Evolutionary conservation across 371 early-diverging fungal species (phyloP).

Genomic region (Cokeromyces recurvatus): DNA sequence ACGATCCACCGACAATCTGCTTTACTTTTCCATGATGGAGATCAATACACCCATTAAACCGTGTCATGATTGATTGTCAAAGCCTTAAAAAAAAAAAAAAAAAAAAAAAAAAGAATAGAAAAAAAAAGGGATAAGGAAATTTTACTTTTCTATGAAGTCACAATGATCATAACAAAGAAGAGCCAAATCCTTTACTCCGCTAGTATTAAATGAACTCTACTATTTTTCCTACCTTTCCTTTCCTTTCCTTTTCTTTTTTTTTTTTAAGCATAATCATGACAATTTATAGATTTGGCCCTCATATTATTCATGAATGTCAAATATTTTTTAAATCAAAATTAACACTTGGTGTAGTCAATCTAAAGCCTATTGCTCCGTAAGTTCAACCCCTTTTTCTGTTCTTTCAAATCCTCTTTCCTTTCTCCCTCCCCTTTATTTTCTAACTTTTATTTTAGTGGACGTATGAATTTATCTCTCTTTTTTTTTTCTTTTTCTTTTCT

Average conservation of each 20-base stretch:
- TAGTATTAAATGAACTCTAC: neutral
- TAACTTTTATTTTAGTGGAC: slow-evolving; percentile 4
- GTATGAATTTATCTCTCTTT: too few relatives aligned
- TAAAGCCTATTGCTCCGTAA: slow-evolving; percentile 83
- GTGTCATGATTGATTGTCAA: slow-evolving; percentile 52
- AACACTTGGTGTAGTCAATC: slow-evolving; percentile 79
- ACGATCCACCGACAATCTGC: slow-evolving; percentile 95
- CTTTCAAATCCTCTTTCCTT: too few relatives aligned
- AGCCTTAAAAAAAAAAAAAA: neutral
- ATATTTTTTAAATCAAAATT: slow-evolving; percentile 69
- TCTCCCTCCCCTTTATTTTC: too few relatives aligned
- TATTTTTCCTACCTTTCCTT: neutral
- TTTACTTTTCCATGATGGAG: slow-evolving; percentile 95
- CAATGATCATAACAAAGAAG: too few relatives aligned
- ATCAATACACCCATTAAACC: slow-evolving; percentile 95
- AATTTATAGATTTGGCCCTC: slow-evolving; percentile 56
- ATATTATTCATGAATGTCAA: slow-evolving; percentile 58
- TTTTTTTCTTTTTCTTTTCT: too few relatives aligned
- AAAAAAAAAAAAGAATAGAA: too few relatives aligned
- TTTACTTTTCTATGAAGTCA: too few relatives aligned
- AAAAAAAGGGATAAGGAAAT: slow-evolving; percentile 1
- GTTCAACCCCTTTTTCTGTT: too few relatives aligned
- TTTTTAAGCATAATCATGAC: slow-evolving; percentile 8
- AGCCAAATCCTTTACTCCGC: too few relatives aligned
- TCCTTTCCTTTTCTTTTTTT: too few relatives aligned